Conservation (phyloP, 257 asterid genomes). For the Ajuga chamaepitys region DNA sequence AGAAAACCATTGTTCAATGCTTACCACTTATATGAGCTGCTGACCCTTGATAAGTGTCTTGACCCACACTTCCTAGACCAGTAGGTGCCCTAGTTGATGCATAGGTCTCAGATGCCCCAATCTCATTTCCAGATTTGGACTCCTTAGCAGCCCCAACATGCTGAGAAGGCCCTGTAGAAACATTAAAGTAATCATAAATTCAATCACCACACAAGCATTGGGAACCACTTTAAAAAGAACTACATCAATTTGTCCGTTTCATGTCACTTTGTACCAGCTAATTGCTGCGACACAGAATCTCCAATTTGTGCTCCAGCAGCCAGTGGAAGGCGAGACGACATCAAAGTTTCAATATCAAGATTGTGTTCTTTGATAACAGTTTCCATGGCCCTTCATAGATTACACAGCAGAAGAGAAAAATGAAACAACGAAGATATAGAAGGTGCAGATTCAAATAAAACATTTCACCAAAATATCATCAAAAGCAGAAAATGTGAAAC, state of each 20-base stretch:
- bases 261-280: conserved; percentile 46
- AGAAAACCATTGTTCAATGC: conserved; percentile 8
- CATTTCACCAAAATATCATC: neutral
- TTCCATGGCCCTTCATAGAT: conserved; percentile 90
- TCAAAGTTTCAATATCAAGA: conserved; percentile 82
- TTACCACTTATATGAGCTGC: conserved; percentile 41
- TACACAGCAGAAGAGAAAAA: neutral
- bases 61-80: conserved; percentile 55
- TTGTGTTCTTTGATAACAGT: conserved; percentile 91
- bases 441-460: conserved; percentile 2
- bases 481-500: neutral
- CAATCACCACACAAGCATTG: neutral
- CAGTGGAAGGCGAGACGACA: conserved; percentile 76
- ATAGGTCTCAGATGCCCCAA: conserved; percentile 47
- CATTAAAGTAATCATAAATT: conserved; percentile 12
- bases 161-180: conserved; percentile 55
- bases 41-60: conserved; percentile 60
- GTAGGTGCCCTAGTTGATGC: conserved; percentile 45
- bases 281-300: conserved; percentile 69
- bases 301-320: conserved; percentile 70
- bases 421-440: neutral
- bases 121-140: conserved; percentile 61
- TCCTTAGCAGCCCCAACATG: conserved; percentile 46
- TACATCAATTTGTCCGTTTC: conserved; percentile 3
- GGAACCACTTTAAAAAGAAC: neutral